Conservation (phyloP, 2,329 filamentous ascomycete species). For the Pyrenophora graminea region DNA sequence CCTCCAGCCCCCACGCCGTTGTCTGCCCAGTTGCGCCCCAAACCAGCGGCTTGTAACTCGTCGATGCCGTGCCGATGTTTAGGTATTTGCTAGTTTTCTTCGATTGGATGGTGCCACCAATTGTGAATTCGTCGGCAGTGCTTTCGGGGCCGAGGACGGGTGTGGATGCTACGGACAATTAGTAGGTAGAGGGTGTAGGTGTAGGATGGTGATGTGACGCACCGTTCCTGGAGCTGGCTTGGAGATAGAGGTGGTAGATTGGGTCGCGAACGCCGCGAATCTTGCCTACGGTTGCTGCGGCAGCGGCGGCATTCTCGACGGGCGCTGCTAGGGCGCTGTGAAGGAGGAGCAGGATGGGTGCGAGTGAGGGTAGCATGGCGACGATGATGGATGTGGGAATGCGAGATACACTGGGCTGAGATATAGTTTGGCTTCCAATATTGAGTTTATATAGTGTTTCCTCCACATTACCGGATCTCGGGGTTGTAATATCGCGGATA, state of each 20-base stretch:
- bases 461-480: not conserved
- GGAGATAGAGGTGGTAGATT: constrained; percentile 60
- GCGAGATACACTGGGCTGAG: not conserved
- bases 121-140: constrained; percentile 55
- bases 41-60: constrained; percentile 58
- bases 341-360: constrained; percentile 10
- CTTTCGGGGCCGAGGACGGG: constrained; percentile 59
- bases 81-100: constrained; percentile 55
- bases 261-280: constrained; percentile 57
- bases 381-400: not conserved
- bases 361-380: constrained; percentile 13
- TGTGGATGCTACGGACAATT: constrained; percentile 38
- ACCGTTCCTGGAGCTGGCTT: constrained; percentile 52
- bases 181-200: not conserved
- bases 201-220: not conserved
- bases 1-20: constrained; percentile 57
- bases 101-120: constrained; percentile 56
- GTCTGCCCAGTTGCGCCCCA: constrained; percentile 51
- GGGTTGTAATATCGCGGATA: constrained; percentile 10
- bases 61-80: constrained; percentile 52
- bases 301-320: constrained; percentile 6
- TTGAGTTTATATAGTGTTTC: not conserved
- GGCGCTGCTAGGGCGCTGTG: constrained; percentile 15
- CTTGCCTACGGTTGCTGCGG: constrained; percentile 51
- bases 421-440: not conserved